phyloP scores from a whole-genome alignment of 2,329 filamentous ascomycete genomes.

The Penicillium sp. region DNA sequence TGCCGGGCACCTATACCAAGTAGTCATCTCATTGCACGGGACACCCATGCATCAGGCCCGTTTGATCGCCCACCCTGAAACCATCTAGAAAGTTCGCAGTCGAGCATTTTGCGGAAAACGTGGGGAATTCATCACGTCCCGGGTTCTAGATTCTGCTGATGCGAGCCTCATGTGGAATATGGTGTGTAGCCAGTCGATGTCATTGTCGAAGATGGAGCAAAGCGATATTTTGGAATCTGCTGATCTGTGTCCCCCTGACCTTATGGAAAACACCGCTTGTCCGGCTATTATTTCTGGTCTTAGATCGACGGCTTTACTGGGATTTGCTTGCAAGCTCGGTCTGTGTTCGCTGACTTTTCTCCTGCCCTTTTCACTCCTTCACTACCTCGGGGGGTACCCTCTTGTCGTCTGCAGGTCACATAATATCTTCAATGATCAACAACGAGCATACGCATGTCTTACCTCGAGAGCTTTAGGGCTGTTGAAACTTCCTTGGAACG shows the following conservation, averaged over 20 bases:
- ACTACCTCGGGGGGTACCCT: too few relatives aligned
- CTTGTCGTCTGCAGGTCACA: background rate
- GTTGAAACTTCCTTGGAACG: background rate
- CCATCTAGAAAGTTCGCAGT: conserved; percentile 29
- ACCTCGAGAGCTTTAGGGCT: too few relatives aligned
- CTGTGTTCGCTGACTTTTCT: background rate
- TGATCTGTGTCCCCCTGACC: background rate
- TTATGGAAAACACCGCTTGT: background rate
- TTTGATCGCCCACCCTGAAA: conserved; percentile 37
- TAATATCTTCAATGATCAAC: background rate
- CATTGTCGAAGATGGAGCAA: background rate
- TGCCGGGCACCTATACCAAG: background rate
- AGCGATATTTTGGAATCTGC: background rate
- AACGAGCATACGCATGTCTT: background rate
- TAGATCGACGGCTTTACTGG: background rate
- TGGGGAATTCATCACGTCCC: conserved; percentile 10
- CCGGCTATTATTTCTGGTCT: background rate
- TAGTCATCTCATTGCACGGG: conserved; percentile 13
- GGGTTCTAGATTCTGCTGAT: background rate
- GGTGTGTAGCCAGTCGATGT: background rate
- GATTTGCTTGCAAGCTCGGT: background rate
- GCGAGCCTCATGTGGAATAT: background rate
- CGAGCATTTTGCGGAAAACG: conserved; percentile 10
- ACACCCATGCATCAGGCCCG: conserved; percentile 15
- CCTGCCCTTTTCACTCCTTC: background rate